Evolutionary conservation across 75 land plant genomes (phyloP).

Genomic region (Selaginella moellendorffii): DNA sequence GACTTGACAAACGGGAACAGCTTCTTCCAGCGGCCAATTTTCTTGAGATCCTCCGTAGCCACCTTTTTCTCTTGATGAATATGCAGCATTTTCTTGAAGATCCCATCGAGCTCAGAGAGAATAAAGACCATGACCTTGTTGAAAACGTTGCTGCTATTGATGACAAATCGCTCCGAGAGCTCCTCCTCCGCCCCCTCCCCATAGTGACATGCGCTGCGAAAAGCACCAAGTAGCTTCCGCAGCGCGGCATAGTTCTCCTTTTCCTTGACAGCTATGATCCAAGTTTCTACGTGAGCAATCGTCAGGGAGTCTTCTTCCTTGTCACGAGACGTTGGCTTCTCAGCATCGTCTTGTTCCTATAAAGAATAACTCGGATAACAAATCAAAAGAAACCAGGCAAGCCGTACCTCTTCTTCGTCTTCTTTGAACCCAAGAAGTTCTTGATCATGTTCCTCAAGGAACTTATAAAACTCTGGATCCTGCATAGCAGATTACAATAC

Average conservation of each 20-base stretch:
- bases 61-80: constrained; percentile 46
- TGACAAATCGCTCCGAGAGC: constrained; percentile 30
- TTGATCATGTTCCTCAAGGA: constrained; percentile 61
- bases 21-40: constrained; percentile 44
- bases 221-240: constrained; percentile 42
- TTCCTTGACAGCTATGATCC: constrained; percentile 43
- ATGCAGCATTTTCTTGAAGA: constrained; percentile 40
- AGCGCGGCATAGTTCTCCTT: constrained; percentile 40
- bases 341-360: constrained; percentile 16
- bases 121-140: constrained; percentile 47
- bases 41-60: constrained; percentile 30
- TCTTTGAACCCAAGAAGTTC: constrained; percentile 78
- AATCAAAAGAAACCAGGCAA: neutral
- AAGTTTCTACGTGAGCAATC: constrained; percentile 50
- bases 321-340: constrained; percentile 5
- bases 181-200: constrained; percentile 63
- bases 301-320: constrained; percentile 28
- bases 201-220: constrained; percentile 77
- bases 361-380: constrained; percentile 10
- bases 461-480: constrained; percentile 90
- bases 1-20: constrained; percentile 55
- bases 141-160: constrained; percentile 68
- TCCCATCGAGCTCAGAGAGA: constrained; percentile 46
- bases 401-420: constrained; percentile 45
- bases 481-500: constrained; percentile 18